A percentile compares a stretch with the other conserved stretches of the same genome.
These are phyloP conservation scores for Solanum tarijense DNA, from an alignment of 257 asterid species.

Conservation along the genomic window DNA sequence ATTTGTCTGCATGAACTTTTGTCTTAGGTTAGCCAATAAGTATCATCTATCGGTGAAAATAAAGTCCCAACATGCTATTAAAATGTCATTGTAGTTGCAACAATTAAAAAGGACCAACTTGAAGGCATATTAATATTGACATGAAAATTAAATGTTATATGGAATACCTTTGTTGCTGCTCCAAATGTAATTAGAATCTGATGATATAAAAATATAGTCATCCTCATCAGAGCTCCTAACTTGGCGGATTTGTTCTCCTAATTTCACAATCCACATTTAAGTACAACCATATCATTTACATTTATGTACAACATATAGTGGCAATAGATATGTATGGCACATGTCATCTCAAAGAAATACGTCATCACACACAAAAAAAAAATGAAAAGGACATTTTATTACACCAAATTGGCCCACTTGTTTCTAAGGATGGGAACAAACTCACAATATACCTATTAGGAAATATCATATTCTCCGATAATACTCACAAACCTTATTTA, in stretches of 20 bases:
- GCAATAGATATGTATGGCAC: not conserved
- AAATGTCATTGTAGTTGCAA: not conserved
- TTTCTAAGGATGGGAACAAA: not conserved
- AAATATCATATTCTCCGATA: not conserved
- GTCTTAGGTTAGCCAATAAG: not conserved
- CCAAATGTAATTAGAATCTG: not conserved
- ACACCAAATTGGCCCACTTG: not conserved
- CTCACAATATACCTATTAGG: not conserved
- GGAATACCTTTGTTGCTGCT: conserved; percentile 4
- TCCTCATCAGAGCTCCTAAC: conserved; percentile 3
- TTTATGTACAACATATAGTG: not conserved
- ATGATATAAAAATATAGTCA: not conserved
- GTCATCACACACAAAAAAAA: not conserved
- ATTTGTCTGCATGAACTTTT: not conserved
- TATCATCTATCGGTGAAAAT: not conserved
- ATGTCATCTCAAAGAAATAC: not conserved
- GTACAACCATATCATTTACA: not conserved
- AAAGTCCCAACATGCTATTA: not conserved
- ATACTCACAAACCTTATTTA: not conserved
- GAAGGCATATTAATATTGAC: not conserved
- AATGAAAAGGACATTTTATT: no score
- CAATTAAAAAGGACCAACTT: not conserved
- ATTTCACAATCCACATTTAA: not conserved
- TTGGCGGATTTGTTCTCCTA: not conserved
- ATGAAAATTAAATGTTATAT: not conserved